Evolutionary conservation across 352 stramenopile species (phyloP), one percentile per base, ranked within the genome.

Genomic region (Phytophthora brassicae): DNA sequence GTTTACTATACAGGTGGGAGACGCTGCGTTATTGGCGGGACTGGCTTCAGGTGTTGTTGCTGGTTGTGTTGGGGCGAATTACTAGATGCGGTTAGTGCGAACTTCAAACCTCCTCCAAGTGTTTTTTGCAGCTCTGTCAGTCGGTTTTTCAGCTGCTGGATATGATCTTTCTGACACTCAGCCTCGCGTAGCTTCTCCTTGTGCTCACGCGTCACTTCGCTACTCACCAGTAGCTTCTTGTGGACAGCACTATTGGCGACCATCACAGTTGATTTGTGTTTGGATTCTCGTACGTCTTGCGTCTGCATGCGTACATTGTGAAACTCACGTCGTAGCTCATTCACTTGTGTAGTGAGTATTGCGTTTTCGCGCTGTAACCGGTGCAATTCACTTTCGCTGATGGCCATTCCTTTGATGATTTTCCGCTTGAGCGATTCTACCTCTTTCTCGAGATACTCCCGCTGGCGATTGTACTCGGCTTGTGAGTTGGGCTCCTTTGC

Each of bases 391-490:
- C 71, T 90, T 51, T 93, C 83, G 54, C 83, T 92, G 66, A 92
- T 90, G 6, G 78, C 74, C 78, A 95, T 88, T 6, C 81, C 83
- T 53, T 96, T 96, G 60, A 94, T 84, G 63, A 96, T 90, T 68
- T 94, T 96, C 24, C 84, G 74, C 72, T 97, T 96, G n/a, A 98
- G 79, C 14, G 78, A 87, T 50, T 92, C 77, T 0, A 98, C 81
- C 38, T 91, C 92, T 44, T 93, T 90, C 64, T 97, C 92, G 26
- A 98, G 72, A 55, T 96, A 98, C 52, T 97, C 81, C 17, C 88
- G 85, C 63, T 97, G 93, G n/a, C 90, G 81, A 24, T 92, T 89
- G 67, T 95, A 97, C 66, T 98, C 89, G 13, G 77, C 75, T 58
- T 96, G 88, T 0, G 94, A 95, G 64, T 95, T 94, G n/a, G 86